Evolutionary conservation across 2,329 filamentous ascomycete species (phyloP).

Genomic region (Exserohilum rostratum): DNA sequence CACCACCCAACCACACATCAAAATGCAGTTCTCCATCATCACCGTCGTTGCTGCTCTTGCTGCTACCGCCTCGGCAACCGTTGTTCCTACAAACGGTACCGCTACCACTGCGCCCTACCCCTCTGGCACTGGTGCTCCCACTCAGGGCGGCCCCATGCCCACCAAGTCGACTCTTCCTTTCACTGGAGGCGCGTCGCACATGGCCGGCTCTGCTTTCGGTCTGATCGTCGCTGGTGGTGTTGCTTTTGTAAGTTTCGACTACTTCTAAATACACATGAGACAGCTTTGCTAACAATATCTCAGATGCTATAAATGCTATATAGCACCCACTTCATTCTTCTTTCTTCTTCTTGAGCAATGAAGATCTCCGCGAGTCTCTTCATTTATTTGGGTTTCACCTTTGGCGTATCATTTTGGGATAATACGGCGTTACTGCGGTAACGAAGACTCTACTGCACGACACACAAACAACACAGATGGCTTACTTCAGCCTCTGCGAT

Average conservation of each 20-base stretch:
- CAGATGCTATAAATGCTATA: constrained; percentile 18
- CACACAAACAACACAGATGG: constrained; percentile 5
- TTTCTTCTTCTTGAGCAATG: background rate
- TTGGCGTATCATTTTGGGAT: constrained; percentile 9
- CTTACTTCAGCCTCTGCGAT: constrained; percentile 1
- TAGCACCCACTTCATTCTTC: background rate
- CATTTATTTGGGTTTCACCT: constrained; percentile 4
- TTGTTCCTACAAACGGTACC: constrained; percentile 34
- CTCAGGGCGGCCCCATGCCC: constrained; percentile 20
- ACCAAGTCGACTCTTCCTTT: constrained; percentile 31
- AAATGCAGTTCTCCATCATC: constrained; percentile 43
- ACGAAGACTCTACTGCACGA: background rate
- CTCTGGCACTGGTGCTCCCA: constrained; percentile 30
- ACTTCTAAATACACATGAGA: background rate
- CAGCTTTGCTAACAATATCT: background rate
- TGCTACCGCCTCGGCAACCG: constrained; percentile 35
- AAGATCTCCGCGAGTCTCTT: constrained; percentile 3
- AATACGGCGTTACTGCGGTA: constrained; percentile 2
- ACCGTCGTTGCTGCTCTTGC: constrained; percentile 33
- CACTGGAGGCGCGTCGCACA: constrained; percentile 32
- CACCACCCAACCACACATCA: constrained; percentile 15
- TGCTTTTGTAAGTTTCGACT: constrained; percentile 32
- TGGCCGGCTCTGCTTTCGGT: constrained; percentile 37
- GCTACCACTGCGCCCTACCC: constrained; percentile 29
- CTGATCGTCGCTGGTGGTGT: constrained; percentile 40